phyloP scores from a whole-genome alignment of 441 rosid genomes.

The Mallotus japonicus region DNA sequence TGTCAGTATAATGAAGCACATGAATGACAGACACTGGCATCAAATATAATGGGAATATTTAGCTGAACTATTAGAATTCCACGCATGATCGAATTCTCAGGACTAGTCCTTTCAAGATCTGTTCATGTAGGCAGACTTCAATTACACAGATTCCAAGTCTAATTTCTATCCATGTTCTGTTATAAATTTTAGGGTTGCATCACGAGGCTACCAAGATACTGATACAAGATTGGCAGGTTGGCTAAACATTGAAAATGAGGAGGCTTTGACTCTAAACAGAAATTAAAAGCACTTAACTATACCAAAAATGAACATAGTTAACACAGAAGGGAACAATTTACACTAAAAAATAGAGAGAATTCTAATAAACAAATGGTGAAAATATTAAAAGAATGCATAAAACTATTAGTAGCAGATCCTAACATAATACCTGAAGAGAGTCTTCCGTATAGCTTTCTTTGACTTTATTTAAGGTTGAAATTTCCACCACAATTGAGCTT shows the following conservation, averaged over 20 bases:
- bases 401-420: background rate
- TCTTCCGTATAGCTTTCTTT: conserved; percentile 98
- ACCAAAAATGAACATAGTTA: background rate
- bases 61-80: background rate
- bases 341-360: background rate
- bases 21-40: background rate
- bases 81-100: background rate
- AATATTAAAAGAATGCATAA: background rate
- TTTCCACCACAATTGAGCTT: conserved; percentile 88
- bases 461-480: conserved; percentile 95
- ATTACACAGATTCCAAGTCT: background rate
- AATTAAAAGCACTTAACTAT: background rate
- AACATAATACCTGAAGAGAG: conserved; percentile 72
- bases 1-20: background rate
- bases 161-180: background rate
- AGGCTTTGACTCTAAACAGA: background rate
- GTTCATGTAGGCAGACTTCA: background rate
- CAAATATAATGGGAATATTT: background rate
- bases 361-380: conserved; percentile 9
- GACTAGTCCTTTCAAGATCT: background rate
- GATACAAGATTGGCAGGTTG: background rate
- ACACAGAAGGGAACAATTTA: background rate
- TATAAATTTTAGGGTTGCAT: background rate
- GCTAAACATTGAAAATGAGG: background rate
- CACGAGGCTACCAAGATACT: background rate